Evolutionary conservation across 495 filamentous ascomycete genomes (phyloP).

Genomic region (Pyrenopolyporus hunteri): DNA sequence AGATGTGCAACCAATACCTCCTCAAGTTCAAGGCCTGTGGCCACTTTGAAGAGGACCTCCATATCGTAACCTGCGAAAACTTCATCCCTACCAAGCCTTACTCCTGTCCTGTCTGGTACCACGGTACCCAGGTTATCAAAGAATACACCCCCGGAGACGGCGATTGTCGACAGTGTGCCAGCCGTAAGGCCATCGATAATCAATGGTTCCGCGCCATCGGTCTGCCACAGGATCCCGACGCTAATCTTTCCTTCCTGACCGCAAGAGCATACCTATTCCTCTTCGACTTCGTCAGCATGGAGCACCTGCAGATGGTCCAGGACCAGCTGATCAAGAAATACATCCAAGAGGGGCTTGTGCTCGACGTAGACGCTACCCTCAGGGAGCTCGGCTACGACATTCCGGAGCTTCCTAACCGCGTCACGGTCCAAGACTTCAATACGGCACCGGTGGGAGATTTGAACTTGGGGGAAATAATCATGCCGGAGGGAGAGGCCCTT

Average conservation of each 20-base stretch:
- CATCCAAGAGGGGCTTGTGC: not conserved
- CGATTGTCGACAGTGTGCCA: not conserved
- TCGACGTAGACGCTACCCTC: not conserved
- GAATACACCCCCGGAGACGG: not conserved
- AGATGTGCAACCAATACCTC: conserved; percentile 9
- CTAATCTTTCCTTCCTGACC: not conserved
- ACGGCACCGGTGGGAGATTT: no score
- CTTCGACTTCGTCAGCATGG: not conserved
- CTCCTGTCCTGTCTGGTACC: not conserved
- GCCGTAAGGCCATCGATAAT: not conserved
- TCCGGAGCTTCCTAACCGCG: not conserved
- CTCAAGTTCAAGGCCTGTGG: conserved; percentile 3
- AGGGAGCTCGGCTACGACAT: not conserved
- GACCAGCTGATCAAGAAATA: not conserved
- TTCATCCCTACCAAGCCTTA: not conserved
- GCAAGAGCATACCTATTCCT: not conserved
- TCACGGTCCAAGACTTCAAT: not conserved
- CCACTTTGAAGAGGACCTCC: not conserved
- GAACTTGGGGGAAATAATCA: no score
- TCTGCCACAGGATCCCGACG: not conserved
- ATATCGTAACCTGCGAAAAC: not conserved
- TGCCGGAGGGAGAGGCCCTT: no score
- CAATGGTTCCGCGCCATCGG: not conserved
- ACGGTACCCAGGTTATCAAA: not conserved
- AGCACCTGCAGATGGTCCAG: not conserved